These are phyloP conservation scores for Cystobasidium onofrii DNA, from an alignment of 768 basidiomycete genomes.

Conservation along the genomic window DNA sequence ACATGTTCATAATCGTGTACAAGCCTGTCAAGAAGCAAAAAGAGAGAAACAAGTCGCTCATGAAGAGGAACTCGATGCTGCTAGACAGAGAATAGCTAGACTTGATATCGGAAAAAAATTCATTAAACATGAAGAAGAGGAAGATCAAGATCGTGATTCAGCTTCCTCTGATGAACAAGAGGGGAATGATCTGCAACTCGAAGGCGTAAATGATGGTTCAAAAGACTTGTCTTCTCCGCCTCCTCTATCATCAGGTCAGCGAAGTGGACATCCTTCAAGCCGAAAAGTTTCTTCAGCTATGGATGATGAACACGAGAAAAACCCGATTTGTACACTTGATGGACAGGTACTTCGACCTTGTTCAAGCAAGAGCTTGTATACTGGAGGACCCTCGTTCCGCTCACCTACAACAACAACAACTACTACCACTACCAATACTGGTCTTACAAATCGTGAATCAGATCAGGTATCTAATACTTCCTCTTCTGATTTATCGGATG, in stretches of 20 bases:
- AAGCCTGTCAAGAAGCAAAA: neutral
- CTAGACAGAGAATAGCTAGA: neutral
- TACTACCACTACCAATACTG: too few species aligned
- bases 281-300: neutral
- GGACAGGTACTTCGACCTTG: neutral
- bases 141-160: neutral
- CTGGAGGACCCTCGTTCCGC: neutral
- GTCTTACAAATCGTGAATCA: neutral
- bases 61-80: neutral
- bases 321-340: neutral
- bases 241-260: neutral
- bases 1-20: neutral
- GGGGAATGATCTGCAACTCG: neutral
- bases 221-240: neutral
- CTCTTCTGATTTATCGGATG: conserved; percentile 7
- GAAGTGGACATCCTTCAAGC: neutral
- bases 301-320: neutral
- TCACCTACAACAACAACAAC: too few species aligned
- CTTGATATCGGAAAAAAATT: neutral
- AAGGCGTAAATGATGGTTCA: neutral
- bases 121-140: neutral
- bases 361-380: neutral
- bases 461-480: neutral
- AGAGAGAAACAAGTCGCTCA: neutral
- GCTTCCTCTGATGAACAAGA: neutral